These are phyloP conservation scores for Dothideomycetes sp. DNA, from an alignment of 2,329 filamentous ascomycete species.

Conservation along the genomic window DNA sequence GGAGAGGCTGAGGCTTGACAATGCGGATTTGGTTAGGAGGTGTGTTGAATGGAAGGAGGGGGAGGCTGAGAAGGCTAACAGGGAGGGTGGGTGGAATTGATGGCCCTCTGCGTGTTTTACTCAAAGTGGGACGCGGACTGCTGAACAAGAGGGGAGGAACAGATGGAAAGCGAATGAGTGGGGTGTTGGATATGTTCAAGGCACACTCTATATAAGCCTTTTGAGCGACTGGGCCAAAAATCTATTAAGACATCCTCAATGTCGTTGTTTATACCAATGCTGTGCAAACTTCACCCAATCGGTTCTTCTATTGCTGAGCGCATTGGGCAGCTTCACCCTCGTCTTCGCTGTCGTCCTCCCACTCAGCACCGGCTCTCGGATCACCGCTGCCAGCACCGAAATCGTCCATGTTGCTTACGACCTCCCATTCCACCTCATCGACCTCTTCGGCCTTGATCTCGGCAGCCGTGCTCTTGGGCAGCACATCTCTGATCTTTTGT, in stretches of 20 bases:
- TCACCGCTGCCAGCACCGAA: constrained; percentile 67
- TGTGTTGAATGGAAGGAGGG: constrained; percentile 85
- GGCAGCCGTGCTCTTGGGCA: constrained; percentile 48
- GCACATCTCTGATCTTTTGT: constrained; percentile 60
- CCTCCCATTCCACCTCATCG: constrained; percentile 81
- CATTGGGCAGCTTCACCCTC: constrained; percentile 57
- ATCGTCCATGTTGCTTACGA: constrained; percentile 74
- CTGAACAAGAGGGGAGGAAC: too few species aligned
- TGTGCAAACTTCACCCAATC: neutral
- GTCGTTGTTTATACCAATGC: too few species aligned
- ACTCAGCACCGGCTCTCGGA: constrained; percentile 57
- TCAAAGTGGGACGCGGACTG: too few species aligned
- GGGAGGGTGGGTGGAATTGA: constrained; percentile 22
- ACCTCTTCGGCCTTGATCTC: constrained; percentile 62
- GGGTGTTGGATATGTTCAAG: too few species aligned
- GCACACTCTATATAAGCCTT: too few species aligned
- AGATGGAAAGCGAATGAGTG: too few species aligned
- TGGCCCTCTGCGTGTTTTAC: too few species aligned
- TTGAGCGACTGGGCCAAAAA: too few species aligned
- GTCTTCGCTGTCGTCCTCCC: constrained; percentile 63
- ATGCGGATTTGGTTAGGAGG: constrained; percentile 77
- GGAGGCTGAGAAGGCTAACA: constrained; percentile 83
- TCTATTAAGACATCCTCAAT: too few species aligned
- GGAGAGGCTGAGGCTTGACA: constrained; percentile 67
- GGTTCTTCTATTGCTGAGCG: constrained; percentile 52